Evolutionary conservation across 768 basidiomycete genomes (phyloP), one percentile per base, ranked within the genome.

Genomic region (Lactarius psammicola): DNA sequence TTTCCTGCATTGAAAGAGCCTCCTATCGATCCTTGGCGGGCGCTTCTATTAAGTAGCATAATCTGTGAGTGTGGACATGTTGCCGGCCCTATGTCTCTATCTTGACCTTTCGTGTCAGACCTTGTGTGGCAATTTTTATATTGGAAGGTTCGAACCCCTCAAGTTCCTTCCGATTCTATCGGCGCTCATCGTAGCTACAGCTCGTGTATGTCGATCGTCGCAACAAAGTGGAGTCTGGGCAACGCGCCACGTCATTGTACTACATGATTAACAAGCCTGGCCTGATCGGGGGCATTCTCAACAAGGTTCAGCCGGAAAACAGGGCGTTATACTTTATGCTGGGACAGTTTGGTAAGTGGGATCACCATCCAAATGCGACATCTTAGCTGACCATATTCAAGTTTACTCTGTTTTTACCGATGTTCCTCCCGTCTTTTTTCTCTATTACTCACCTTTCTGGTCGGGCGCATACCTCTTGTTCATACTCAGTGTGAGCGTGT

Each of bases 81-180:
- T 31, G n/a, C 31, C 11, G 61, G 26, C 51, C 62, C 42, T 64
- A 46, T 36, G 30, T 5, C 11, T 28, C 59, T 62, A 60, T 73
- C 73, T 65, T 71, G 26, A 68, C 49, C 49, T 51, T 11, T 66
- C 38, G 4, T 69, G 17, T 31, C 69, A 98, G 95, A 97, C 75
- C 78, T 92, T 40, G 82, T 92, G 38, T 98, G 96, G 96, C 96
- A 98, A 79, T 72, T 88, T 34, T 76, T 94, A 33, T 98, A 98
- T 73, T 98, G 93, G 90, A 96, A 97, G 81, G 89, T 87, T 68
- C 64, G 74, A 42, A 9, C 57, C 15, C 36, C 49, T 36, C 54
- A 9, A n/a, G 67, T 28, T 44, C 59, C 59, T 23, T 54, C 18
- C 2, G n/a, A 6, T 10, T 23, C 34, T 58, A 28, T 38, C 40